These are phyloP conservation scores for Rhododendron ovatum DNA, from an alignment of 148 eudicot genomes.

Conservation along the genomic window DNA sequence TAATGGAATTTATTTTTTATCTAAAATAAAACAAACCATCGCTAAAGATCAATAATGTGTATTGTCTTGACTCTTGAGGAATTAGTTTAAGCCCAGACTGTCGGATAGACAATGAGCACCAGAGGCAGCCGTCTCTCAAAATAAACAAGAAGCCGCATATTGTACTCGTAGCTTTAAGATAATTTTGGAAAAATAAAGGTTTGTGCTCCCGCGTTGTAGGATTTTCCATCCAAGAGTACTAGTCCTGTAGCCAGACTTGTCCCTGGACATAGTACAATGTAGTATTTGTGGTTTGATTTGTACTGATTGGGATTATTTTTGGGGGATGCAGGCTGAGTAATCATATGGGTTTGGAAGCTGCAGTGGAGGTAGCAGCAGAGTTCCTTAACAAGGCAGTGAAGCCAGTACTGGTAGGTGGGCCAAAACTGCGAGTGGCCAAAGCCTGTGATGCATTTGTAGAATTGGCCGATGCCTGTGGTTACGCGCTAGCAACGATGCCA, in stretches of 20 bases:
- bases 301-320: background rate
- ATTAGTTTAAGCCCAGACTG: background rate
- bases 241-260: background rate
- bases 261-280: background rate
- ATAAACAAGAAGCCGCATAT: background rate
- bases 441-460: constrained; percentile 55
- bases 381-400: constrained; percentile 79
- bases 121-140: background rate
- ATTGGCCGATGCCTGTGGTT: constrained; percentile 59
- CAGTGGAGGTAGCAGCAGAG: constrained; percentile 71
- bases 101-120: background rate
- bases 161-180: background rate
- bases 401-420: constrained; percentile 78
- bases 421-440: constrained; percentile 56
- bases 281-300: background rate
- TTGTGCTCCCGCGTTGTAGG: background rate
- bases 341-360: constrained; percentile 60
- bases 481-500: constrained; percentile 63
- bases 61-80: background rate
- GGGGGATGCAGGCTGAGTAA: constrained; percentile 49
- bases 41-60: background rate
- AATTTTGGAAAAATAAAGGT: background rate
- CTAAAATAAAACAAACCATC: too few species aligned
- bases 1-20: too few species aligned
- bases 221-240: background rate